Evolutionary conservation across 805 yeast genomes (phyloP), one percentile per base, ranked within the genome.

Genomic region (Pichia insulana): DNA sequence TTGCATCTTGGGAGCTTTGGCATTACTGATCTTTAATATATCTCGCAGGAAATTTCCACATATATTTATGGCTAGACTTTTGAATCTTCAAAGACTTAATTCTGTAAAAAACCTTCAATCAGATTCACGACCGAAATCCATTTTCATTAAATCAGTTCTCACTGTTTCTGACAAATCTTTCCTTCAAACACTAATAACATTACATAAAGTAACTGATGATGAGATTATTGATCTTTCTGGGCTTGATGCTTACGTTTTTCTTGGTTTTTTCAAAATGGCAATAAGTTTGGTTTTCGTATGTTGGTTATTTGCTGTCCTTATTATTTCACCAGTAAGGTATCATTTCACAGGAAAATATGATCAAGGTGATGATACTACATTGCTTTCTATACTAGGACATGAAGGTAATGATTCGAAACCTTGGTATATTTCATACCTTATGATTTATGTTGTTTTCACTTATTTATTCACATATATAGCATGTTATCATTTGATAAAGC

Each of bases 201-300:
- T 90, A 12, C 74, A 74, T 56, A 61, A 61, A 11, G 78, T 89
- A 16, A 68, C 71, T 20, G 97, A 90, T 51, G 69, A 74, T 13
- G 88, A 87, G 44, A 74, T 92, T 2, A 69, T 90, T 39, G 90
- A 87, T 47, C 82, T 80, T 54, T 96, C 97, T 2, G 98, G 98
- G 0, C 63, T 90, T 35, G 98, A 90, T 64, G 97, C 97, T 0
- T 88, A 75, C 63, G 97, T 92, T 37, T 90, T 85, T 55, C 63
- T 90, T 27, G 88, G 88, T 3, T 89, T 90, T 58, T 92, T 92
- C 72, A 81, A 84, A 47, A 85, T 88, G 84, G 75, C 92, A 47
- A 84, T 89, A 38, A 76, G 77, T 57, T 65, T 85, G 8, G 61
- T 90, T 19, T 62, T 75, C 2, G 63, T 74, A 1, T 80, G 88